A percentile compares a stretch with the other conserved stretches of the same genome.
Evolutionary conservation across 129 eudicot genomes (phyloP).

Genomic region (Flaveria trinervia): DNA sequence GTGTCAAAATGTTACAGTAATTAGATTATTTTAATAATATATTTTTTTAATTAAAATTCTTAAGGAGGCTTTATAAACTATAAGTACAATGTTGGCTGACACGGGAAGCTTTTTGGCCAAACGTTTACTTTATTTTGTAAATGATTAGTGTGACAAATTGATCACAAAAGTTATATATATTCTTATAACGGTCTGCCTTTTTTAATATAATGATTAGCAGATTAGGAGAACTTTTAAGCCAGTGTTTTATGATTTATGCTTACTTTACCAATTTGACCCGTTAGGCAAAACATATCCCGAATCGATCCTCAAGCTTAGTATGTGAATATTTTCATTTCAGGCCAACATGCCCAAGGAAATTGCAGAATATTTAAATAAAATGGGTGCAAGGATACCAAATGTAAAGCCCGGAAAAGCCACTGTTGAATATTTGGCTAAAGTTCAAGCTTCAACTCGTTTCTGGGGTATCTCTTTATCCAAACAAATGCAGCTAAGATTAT

Average conservation of each 20-base stretch:
- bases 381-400: conserved; percentile 97
- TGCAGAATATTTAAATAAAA: conserved; percentile 86
- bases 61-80: background rate
- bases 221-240: background rate
- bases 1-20: background rate
- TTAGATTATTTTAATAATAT: background rate
- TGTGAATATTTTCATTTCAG: conserved; percentile 41
- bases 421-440: conserved; percentile 73
- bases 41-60: background rate
- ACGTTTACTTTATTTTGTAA: too few relatives aligned
- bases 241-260: background rate
- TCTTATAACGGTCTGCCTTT: background rate
- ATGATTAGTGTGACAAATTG: background rate
- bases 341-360: conserved; percentile 99
- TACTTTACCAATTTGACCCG: background rate
- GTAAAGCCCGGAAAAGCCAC: conserved; percentile 98
- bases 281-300: conserved; percentile 4
- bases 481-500: background rate
- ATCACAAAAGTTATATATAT: background rate
- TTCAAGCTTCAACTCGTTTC: conserved; percentile 98
- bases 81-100: background rate
- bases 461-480: conserved; percentile 66
- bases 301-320: background rate
- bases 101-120: background rate
- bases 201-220: background rate